Percentiles rank a stretch among this genome's conserved stretches.
phyloP scores from a whole-genome alignment of 352 stramenopile species.

The Pythium myriotylum region DNA sequence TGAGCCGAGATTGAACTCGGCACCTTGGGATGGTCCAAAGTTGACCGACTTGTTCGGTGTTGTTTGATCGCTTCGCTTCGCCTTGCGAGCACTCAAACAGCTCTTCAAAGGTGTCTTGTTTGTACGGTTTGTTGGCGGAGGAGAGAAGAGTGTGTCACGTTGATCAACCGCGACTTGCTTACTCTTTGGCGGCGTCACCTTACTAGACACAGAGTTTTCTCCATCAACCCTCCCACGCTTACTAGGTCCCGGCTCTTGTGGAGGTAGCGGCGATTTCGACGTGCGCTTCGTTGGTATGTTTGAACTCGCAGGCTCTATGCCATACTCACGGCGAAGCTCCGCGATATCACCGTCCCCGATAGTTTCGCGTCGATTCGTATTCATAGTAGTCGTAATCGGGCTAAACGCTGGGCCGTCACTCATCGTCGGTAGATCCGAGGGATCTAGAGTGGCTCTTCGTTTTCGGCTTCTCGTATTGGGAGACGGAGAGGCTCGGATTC shows the following conservation, averaged over 20 bases:
- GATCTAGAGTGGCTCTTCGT: conserved; percentile 56
- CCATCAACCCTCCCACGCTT: no score
- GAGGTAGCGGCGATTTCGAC: no score
- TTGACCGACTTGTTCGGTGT: conserved; percentile 85
- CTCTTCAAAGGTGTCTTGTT: conserved; percentile 66
- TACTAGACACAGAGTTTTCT: no score
- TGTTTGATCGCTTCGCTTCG: conserved; percentile 29
- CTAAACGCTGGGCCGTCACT: conserved; percentile 7
- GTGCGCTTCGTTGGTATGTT: background rate
- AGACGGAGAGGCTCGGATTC: conserved; percentile 16
- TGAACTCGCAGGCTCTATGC: conserved; percentile 3
- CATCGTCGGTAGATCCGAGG: conserved; percentile 43
- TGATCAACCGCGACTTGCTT: no score
- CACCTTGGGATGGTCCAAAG: conserved; percentile 77
- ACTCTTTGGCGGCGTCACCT: no score
- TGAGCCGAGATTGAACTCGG: conserved; percentile 79
- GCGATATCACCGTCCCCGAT: conserved; percentile 42
- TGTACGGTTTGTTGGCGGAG: conserved; percentile 18
- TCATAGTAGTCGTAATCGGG: conserved; percentile 6
- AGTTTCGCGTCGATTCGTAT: conserved; percentile 49
- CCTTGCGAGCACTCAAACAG: conserved; percentile 78
- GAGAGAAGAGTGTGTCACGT: conserved; percentile 14
- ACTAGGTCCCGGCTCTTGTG: no score
- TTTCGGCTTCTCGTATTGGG: conserved; percentile 31
- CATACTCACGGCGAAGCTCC: conserved; percentile 20